Percentiles rank a stretch among this genome's conserved stretches.
Evolutionary conservation across 1,284 basidiomycete species (phyloP).

Genomic region (Cryptococcus floricola): DNA sequence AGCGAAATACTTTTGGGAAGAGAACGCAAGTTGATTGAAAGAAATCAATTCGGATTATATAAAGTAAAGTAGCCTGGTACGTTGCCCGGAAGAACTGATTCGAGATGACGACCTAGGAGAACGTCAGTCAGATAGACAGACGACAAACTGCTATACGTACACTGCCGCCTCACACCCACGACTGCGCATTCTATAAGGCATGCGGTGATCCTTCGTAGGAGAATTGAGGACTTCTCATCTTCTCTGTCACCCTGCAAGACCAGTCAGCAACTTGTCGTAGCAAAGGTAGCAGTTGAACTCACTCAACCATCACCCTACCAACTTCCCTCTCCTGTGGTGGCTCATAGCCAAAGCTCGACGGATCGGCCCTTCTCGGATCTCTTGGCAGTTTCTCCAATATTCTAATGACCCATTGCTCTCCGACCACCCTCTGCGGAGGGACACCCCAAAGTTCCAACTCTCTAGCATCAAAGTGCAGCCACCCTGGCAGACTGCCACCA

Average conservation of each 20-base stretch:
- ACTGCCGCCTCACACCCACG: neutral
- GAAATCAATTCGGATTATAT: too few relatives aligned
- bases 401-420: slow-evolving; percentile 28
- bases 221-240: slow-evolving; percentile 35
- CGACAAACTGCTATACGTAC: too few relatives aligned
- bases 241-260: slow-evolving; percentile 28
- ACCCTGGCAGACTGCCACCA: slow-evolving; percentile 34
- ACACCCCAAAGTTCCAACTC: slow-evolving; percentile 47
- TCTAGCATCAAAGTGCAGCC: slow-evolving; percentile 45
- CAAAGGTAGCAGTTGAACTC: slow-evolving; percentile 11
- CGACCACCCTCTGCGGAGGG: slow-evolving; percentile 27
- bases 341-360: slow-evolving; percentile 36
- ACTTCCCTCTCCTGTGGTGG: slow-evolving; percentile 41
- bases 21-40: too few relatives aligned
- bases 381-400: slow-evolving; percentile 40
- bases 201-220: slow-evolving; percentile 33
- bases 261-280: slow-evolving; percentile 3
- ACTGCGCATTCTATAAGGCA: slow-evolving; percentile 16
- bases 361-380: slow-evolving; percentile 37
- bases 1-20: too few relatives aligned
- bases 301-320: slow-evolving; percentile 41
- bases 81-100: too few relatives aligned
- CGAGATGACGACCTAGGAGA: too few relatives aligned
- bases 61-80: too few relatives aligned
- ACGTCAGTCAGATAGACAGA: too few relatives aligned